These are phyloP conservation scores for Pisolithus tinctorius DNA, from an alignment of 768 basidiomycete species.

Conservation along the genomic window DNA sequence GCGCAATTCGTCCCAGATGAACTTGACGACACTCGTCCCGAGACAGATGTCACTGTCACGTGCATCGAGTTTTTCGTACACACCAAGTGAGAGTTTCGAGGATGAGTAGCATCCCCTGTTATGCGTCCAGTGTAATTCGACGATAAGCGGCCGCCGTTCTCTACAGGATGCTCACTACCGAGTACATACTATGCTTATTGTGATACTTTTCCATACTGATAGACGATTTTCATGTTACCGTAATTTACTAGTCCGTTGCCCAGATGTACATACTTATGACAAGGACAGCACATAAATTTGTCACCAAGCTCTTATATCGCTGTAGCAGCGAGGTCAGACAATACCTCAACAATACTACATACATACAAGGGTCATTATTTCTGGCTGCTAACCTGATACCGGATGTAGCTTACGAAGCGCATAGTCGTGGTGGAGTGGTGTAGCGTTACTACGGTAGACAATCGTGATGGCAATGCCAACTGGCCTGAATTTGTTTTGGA, in stretches of 20 bases:
- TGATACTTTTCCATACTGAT: neutral
- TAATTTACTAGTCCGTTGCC: neutral
- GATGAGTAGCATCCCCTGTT: neutral
- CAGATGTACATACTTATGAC: neutral
- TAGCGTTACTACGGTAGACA: no score
- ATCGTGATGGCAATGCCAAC: no score
- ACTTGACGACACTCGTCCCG: constrained; percentile 46
- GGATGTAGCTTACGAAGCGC: no score
- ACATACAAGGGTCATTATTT: no score
- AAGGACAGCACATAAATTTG: neutral
- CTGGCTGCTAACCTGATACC: no score
- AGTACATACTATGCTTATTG: neutral
- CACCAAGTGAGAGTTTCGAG: neutral
- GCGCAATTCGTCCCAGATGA: constrained; percentile 61
- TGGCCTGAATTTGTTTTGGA: no score
- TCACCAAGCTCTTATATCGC: neutral
- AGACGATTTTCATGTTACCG: neutral
- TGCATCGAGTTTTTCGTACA: constrained; percentile 21
- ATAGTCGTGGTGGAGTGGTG: no score
- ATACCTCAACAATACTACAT: no score
- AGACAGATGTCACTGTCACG: constrained; percentile 36
- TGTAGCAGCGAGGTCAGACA: no score
- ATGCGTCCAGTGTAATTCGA: neutral
- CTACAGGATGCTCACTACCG: neutral
- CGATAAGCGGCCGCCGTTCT: neutral